Base-by-base conservation (phyloP, 257 asterid genomes). In the Ballota nigra region DNA sequence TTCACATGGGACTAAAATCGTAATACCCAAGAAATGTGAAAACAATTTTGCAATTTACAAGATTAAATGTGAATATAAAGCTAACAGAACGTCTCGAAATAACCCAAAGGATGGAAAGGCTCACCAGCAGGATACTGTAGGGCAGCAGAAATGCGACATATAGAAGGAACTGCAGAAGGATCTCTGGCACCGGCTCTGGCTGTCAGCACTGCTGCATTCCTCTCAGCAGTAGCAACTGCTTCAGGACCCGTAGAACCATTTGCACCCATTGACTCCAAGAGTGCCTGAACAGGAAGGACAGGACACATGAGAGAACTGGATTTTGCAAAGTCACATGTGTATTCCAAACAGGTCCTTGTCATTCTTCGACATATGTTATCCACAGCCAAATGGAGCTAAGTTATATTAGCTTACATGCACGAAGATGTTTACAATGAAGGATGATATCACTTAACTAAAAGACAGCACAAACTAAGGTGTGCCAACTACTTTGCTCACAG, bases 121-220 rank as follows among this genome's bases (percentile, higher is more conserved):
- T 86, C 75, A 95, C 99, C 98, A 63, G 96, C 88, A 69, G 97
- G 96, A 71, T 90, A 92, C 69, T 95, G 99, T 23, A 92, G 88
- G 75, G 99, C 96, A 63, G 99, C 91, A 75, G 98, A 89, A 76
- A 92, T 92, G 81, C 98, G 99, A 68, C 98, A 90, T 75, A 95
- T 86, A 73, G 99, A 95, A 59, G 99, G 98, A 73, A 95, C 83
- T 34, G 96, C 97, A 66, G 99, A 92, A 71, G 98, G 99, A 84
- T 95, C 99, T 77, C 91, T 85, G 40, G 95, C 90, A 63, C 99
- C 99, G 75, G 99, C 99, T 85, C 95, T 88, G 56, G 99, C 97
- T 22, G 98, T 95, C 79, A 92, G 84, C 59, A 95, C 51, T 66
- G 98, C 84, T 5, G 98, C 98, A 82, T 80, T 87, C 83, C 85